phyloP scores from a whole-genome alignment of 441 rosid species.

The Omphalea diandra region DNA sequence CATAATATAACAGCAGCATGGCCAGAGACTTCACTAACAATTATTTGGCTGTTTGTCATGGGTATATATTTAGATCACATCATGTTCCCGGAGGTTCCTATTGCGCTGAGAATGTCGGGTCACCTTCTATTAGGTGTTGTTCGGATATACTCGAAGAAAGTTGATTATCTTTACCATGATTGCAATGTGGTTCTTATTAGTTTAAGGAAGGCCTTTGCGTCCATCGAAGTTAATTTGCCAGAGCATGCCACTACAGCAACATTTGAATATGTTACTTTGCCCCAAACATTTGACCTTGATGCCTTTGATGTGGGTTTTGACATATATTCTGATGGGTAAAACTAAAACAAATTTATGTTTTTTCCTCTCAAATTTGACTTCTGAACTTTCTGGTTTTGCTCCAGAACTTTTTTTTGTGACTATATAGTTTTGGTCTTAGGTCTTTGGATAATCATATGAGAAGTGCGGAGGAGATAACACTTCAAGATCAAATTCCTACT shows the following conservation, averaged over 20 bases:
- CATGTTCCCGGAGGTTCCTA: constrained; percentile 66
- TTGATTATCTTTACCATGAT: constrained; percentile 78
- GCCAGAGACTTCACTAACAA: not conserved
- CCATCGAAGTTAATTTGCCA: constrained; percentile 54
- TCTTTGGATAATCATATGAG: constrained; percentile 47
- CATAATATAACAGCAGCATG: not conserved
- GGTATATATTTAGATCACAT: constrained; percentile 46
- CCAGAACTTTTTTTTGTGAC: not conserved
- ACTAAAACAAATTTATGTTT: not conserved
- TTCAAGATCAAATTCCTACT: constrained; percentile 68
- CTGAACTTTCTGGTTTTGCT: not conserved
- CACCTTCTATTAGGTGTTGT: constrained; percentile 86
- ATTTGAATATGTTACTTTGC: constrained; percentile 65
- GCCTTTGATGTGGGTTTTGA: constrained; percentile 52
- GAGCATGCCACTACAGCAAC: constrained; percentile 74
- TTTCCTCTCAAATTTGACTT: not conserved
- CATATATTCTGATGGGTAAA: constrained; percentile 35
- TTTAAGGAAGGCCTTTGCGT: constrained; percentile 50
- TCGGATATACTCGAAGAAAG: constrained; percentile 84
- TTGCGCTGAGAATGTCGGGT: constrained; percentile 80
- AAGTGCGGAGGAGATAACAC: constrained; percentile 68
- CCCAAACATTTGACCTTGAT: constrained; percentile 63
- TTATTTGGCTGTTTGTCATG: not conserved
- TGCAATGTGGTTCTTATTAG: constrained; percentile 44
- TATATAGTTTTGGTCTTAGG: constrained; percentile 28